Base-by-base conservation (phyloP, 345 rosid species). In the Aquilaria malaccensis region DNA sequence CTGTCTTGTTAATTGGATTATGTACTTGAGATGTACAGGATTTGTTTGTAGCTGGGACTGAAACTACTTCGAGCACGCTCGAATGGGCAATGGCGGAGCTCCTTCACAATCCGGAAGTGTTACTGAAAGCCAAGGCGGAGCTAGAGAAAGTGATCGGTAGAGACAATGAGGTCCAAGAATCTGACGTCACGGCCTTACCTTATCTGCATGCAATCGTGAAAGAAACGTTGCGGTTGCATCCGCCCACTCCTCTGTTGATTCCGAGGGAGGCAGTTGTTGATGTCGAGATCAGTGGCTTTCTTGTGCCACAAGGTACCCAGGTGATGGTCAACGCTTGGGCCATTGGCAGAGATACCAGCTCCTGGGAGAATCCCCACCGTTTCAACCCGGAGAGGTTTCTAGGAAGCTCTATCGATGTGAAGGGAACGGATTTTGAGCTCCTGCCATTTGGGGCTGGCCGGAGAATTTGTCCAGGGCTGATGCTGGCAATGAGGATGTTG, bases 41-140 rank as follows among this genome's bases (percentile, higher is more conserved):
- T 51, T 74, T 85, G 85, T 85, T 85, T 61, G 69, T 67, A 0
- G 90, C 90, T 1, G 90, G 87, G 30, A 85, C 83, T 1, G 87
- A 85, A 58, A 85, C 90, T 48, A 78, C 90, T 43, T 76, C 90
- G 11, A 85, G 90, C 78, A 85, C 85, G 0, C 56, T 85, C 46
- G 87, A 82, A 56, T 85, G 90, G 90, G 87, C 90, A 14, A 80
- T 85, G 90, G 78, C 85, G 3, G 90, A 82, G 50, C 85, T 85
- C 30, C 71, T 82, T 9, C 74, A 50, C 49, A 73, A 80, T 22
- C 85, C 85, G 33, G 49, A 12, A 3, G 43, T 11, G 3, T 59
- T 82, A 7, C 12, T 30, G 31, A 76, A 56, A 33, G 78, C 70
- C 55, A 86, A 82, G 45, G 41, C 67, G 0, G 87, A 85, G 62